Evolutionary conservation across 2,329 filamentous ascomycete genomes (phyloP), one percentile per base, ranked within the genome.

Genomic region (Aspergillus tanneri): DNA sequence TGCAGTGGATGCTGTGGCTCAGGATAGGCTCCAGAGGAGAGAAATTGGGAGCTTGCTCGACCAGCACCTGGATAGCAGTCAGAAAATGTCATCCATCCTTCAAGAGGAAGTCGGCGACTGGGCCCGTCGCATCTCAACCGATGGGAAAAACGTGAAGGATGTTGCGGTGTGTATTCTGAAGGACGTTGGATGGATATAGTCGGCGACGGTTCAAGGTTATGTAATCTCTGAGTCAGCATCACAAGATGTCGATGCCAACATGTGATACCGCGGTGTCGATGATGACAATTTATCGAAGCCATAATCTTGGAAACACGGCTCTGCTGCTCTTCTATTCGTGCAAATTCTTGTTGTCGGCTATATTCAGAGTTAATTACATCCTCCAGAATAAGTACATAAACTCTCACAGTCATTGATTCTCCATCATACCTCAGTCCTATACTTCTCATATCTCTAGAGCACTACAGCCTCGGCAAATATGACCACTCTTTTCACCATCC

Each of bases 401-500:
- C 27, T 16, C 27, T 32, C 16, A 14, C 11, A 19, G 4, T 16
- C 18, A 19, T 12, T n/a, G n/a, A n/a, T n/a, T n/a, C n/a, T n/a
- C 16, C 37, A 38, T n/a, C 24, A 24, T 37, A 6, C n/a, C 4
- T 23, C 18, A 21, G n/a, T 35, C 16, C 19, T 28, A 6, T 11
- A 39, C 36, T 12, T 27, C 28, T 5, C 9, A 23, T 11, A 24
- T n/a, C 14, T 27, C n/a, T 16, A 32, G 8, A 4, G 28, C 23
- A n/a, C 27, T 43, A n/a, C 21, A 23, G 24, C 27, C 36, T 16
- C 8, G 5, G 0, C 14, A 19, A 62, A n/a, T 46, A 67, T 67
- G 64, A 22, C 60, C 3, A 58, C 75, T 14, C 74, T 85, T 48
- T 85, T 88, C 72, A 79, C 77, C 8, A 70, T 88, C 56, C 80